Percentiles rank a stretch among this genome's conserved stretches.
These are phyloP conservation scores for Kluyveromyces siamensis DNA, from an alignment of 805 yeast genomes.

Conservation along the genomic window DNA sequence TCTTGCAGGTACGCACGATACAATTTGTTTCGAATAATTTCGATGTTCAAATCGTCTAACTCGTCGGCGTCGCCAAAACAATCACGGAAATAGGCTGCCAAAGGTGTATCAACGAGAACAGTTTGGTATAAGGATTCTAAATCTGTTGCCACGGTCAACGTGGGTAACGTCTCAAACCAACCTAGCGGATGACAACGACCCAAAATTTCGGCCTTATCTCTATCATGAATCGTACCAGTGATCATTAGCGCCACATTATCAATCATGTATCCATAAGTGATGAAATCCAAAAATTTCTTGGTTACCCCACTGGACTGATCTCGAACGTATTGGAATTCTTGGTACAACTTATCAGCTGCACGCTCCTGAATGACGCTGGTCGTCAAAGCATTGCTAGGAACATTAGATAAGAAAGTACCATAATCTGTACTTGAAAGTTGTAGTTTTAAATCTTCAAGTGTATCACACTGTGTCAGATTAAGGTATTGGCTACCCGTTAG, in stretches of 20 bases:
- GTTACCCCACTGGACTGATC: conserved; percentile 77
- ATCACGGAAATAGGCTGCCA: conserved; percentile 92
- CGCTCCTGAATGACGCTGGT: conserved; percentile 80
- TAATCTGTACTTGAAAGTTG: conserved; percentile 95
- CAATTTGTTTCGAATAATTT: conserved; percentile 82
- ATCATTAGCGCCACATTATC: conserved; percentile 94
- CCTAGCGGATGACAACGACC: conserved; percentile 94
- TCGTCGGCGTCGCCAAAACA: conserved; percentile 80
- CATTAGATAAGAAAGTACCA: conserved; percentile 79
- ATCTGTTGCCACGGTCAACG: conserved; percentile 89
- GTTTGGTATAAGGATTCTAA: conserved; percentile 87
- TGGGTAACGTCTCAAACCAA: conserved; percentile 96
- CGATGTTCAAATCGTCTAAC: conserved; percentile 91
- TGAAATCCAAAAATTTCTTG: conserved; percentile 78
- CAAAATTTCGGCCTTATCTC: conserved; percentile 82
- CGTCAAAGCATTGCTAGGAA: conserved; percentile 65
- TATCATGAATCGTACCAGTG: conserved; percentile 92
- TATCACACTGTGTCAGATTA: conserved; percentile 92
- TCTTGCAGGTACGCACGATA: conserved; percentile 92
- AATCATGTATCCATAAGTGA: conserved; percentile 95
- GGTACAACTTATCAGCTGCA: conserved; percentile 63
- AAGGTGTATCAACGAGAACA: conserved; percentile 91
- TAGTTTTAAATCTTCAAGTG: conserved; percentile 84
- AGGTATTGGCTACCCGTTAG: conserved; percentile 71
- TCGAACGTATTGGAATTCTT: conserved; percentile 77